These are phyloP conservation scores for Hypocrella siamensis DNA, from an alignment of 2,329 filamentous ascomycete genomes.

Conservation along the genomic window DNA sequence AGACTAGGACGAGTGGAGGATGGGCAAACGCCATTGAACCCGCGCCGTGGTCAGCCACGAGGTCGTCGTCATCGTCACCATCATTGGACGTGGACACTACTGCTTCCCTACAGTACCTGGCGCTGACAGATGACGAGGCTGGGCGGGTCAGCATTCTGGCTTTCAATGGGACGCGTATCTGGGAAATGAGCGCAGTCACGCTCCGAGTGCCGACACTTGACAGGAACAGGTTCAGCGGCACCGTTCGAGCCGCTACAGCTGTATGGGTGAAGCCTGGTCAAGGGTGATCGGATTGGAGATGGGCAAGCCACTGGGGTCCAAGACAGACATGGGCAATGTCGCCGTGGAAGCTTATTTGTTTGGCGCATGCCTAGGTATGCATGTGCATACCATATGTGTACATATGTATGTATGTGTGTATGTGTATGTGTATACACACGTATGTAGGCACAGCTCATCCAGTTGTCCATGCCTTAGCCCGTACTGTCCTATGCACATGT, in stretches of 20 bases:
- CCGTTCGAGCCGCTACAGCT: not conserved
- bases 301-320: not conserved
- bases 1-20: slow-evolving; percentile 8
- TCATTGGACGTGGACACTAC: no score
- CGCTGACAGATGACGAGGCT: slow-evolving; percentile 6
- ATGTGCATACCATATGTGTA: no score
- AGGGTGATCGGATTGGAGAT: not conserved
- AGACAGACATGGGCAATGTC: not conserved
- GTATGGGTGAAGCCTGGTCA: not conserved
- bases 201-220: not conserved
- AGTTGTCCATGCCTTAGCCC: no score
- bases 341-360: no score
- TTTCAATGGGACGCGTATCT: slow-evolving; percentile 4
- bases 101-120: slow-evolving; percentile 4
- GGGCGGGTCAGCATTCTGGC: slow-evolving; percentile 6
- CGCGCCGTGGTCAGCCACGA: slow-evolving; percentile 4
- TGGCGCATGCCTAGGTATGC: no score
- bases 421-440: no score
- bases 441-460: no score
- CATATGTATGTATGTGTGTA: no score
- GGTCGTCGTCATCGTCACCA: not conserved
- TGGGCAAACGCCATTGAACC: slow-evolving; percentile 9
- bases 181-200: not conserved
- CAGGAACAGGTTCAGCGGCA: not conserved
- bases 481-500: no score